Base-by-base conservation (phyloP, 805 yeast species). In the Jamesozyma hellenica region DNA sequence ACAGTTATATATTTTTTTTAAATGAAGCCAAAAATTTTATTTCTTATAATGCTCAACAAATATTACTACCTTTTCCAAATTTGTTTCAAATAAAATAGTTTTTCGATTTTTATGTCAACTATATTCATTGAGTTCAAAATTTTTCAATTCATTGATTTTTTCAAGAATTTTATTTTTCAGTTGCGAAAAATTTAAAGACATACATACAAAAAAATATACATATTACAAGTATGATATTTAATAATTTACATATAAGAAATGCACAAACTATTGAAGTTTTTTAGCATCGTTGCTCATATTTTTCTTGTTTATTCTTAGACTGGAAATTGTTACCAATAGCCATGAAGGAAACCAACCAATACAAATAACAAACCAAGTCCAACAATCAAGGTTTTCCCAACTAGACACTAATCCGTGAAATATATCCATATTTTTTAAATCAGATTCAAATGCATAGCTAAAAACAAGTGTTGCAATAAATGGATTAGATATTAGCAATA, bases 341-440 rank as follows among this genome's bases (percentile, higher is more conserved):
- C 97, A 90, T 4, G 77, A 70, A 3, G 96, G 94, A 29, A 79
- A 57, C 95, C 95, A 87, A 0, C 86, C 83, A 32, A 79, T 63
- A 31, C 77, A 66, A 2, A 87, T 55, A 18, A 83, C 72, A 41
- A 75, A 70, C 88, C 95, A 86, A 0, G 95, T 82, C 90, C 95
- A 86, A 43, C 82, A 79, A 41, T 81, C 82, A 41, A 83, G 61
- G 29, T 77, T 74, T 19, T 65, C 53, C 81, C 88, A 84, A 3
- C 85, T 75, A 21, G 72, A 66, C 10, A 79, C 56, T 13, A 87
- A 63, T 0, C 77, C 75, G 16, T 60, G 53, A 39, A 79, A 65
- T 4, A 79, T 51, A 9, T 64, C 38, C 7, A 48, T 58, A 4
- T 65, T 58, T 1, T 67, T 64, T 2, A 64, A 46, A 28, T 51